Conservation (phyloP, 2,329 filamentous ascomycete genomes). For the Sphaerulina populicola region DNA sequence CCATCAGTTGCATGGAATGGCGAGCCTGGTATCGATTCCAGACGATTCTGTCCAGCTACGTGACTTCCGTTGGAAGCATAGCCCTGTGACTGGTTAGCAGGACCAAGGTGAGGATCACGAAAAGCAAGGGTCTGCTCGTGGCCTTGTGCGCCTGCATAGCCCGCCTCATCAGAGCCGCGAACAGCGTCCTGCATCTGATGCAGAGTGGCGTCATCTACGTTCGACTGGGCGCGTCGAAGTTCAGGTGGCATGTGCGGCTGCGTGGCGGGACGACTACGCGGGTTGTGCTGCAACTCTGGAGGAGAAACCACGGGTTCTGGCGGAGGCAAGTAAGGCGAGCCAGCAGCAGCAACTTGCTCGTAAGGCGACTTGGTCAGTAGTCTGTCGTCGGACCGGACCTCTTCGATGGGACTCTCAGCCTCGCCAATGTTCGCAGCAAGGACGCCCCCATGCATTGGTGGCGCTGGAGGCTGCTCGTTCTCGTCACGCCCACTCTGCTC, state of each 20-base stretch:
- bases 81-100: constrained; percentile 31
- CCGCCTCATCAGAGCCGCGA: constrained; percentile 26
- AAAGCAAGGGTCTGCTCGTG: constrained; percentile 14
- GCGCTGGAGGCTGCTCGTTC: constrained; percentile 35
- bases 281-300: constrained; percentile 68
- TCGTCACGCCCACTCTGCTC: constrained; percentile 26
- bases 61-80: constrained; percentile 11
- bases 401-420: constrained; percentile 35
- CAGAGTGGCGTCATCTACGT: constrained; percentile 74
- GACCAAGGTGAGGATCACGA: constrained; percentile 32
- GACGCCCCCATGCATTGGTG: constrained; percentile 35
- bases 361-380: constrained; percentile 38
- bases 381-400: constrained; percentile 50
- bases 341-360: constrained; percentile 41
- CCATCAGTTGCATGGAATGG: constrained; percentile 33
- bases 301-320: constrained; percentile 71
- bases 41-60: constrained; percentile 30
- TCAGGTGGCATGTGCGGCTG: constrained; percentile 68
- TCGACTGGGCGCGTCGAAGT: constrained; percentile 69
- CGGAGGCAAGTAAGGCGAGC: constrained; percentile 34
- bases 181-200: constrained; percentile 66
- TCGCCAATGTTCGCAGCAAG: constrained; percentile 34
- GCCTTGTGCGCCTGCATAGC: constrained; percentile 2
- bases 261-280: constrained; percentile 60
- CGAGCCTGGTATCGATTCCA: constrained; percentile 42